Evolutionary conservation across 1,284 basidiomycete genomes (phyloP), one percentile per base, ranked within the genome.

Genomic region (Cryptococcus sp.): DNA sequence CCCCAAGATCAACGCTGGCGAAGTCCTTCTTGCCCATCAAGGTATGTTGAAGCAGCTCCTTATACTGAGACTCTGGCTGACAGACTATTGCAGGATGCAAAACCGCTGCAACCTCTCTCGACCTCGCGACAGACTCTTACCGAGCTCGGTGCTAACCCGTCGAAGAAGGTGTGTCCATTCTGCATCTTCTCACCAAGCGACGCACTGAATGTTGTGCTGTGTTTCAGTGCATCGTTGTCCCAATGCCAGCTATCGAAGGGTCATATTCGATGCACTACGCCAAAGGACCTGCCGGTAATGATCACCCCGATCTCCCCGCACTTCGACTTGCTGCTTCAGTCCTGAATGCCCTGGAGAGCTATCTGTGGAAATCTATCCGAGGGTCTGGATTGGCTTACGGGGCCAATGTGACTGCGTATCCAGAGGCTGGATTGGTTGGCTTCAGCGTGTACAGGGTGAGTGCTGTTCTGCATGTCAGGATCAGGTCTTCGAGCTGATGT

Each of bases 371-470:
- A 88, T 88, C 88, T 60, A 92, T 97, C 64, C 87, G 93, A 57
- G 94, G 94, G 3, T 88, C 90, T 53, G 94, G 94, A 16, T 80
- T 97, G 47, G 96, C 96, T 0, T 99, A 99, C 71, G 93, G 93
- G 16, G 92, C 93, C 19, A 86, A 87, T 66, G 85, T 93, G 51
- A 82, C 83, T 1, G 78, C 88, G 20, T 91, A 96, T 71, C 80
- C 87, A 45, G 95, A 99, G 78, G 83, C 88, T 39, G 92, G 93
- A 5, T 79, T 91, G 17, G 81, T 95, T 27, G 86, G 81, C 58
- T 97, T 97, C 80, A 83, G 84, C 7, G 82, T 96, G 3, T 93
- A 93, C 73, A 83, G 90, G 54, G 91, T 90, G 79, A 62, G 88
- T 77, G 11, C 39, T 35, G 22, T 56, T 8, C 3, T 6, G 16